These are phyloP conservation scores for Rubroboletus satanas DNA, from an alignment of 768 basidiomycete species.

Conservation along the genomic window DNA sequence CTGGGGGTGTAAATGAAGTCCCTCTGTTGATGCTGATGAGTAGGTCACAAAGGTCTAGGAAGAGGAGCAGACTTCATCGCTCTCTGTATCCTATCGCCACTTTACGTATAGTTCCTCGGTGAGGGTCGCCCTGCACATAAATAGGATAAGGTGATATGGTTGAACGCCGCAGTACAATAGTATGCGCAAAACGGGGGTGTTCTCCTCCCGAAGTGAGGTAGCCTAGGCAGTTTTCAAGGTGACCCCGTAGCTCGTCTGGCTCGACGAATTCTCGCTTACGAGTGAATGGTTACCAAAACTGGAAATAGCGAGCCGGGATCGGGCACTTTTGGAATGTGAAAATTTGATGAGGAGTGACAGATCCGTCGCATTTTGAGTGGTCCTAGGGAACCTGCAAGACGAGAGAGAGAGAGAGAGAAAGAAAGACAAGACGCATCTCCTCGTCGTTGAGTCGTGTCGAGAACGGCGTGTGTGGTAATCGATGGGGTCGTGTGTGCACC, in stretches of 20 bases:
- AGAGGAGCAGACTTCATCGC: too few species aligned
- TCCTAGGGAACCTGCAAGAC: neutral
- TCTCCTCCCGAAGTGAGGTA: neutral
- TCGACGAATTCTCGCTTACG: neutral
- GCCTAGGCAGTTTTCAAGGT: too few species aligned
- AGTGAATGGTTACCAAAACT: constrained; percentile 20
- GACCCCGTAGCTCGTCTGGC: too few species aligned
- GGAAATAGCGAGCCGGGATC: constrained; percentile 20
- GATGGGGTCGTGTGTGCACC: neutral
- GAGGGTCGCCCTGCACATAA: too few species aligned
- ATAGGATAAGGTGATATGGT: neutral
- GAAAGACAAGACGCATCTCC: neutral
- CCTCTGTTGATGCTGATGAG: too few species aligned
- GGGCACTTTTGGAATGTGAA: constrained; percentile 20
- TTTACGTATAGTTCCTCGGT: too few species aligned
- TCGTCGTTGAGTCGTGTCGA: neutral
- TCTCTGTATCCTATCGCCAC: too few species aligned
- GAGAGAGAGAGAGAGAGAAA: too few species aligned
- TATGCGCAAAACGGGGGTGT: neutral
- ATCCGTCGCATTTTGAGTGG: constrained; percentile 2
- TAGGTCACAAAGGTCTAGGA: too few species aligned
- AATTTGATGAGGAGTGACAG: constrained; percentile 18
- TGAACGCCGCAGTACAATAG: neutral
- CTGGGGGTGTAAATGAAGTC: neutral
- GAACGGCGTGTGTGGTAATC: too few species aligned